These are phyloP conservation scores for Calonectria multiphialidica DNA, from an alignment of 2,329 filamentous ascomycete genomes.

Conservation along the genomic window DNA sequence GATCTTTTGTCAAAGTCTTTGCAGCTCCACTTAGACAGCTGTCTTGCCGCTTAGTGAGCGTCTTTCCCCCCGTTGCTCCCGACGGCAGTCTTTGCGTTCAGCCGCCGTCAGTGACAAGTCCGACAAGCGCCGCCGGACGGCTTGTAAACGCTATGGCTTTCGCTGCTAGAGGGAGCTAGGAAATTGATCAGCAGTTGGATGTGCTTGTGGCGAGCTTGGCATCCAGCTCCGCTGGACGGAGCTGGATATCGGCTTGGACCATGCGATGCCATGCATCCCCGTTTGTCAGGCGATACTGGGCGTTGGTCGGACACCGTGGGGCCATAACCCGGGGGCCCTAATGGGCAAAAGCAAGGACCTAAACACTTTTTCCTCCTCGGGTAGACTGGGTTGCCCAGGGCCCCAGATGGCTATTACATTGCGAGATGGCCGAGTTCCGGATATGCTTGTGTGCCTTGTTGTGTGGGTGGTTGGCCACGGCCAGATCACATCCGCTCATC, in stretches of 20 bases:
- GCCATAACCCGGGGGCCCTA: neutral
- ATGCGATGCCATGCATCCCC: slow-evolving; percentile 23
- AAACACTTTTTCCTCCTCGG: slow-evolving; percentile 8
- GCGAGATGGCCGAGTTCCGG: slow-evolving; percentile 25
- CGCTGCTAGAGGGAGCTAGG: neutral
- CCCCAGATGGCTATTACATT: slow-evolving; percentile 12
- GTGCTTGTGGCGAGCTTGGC: slow-evolving; percentile 25
- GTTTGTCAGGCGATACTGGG: slow-evolving; percentile 29
- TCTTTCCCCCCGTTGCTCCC: neutral
- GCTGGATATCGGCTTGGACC: slow-evolving; percentile 14
- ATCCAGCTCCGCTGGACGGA: slow-evolving; percentile 13
- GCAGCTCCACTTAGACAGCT: neutral
- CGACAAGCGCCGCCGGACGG: slow-evolving; percentile 1
- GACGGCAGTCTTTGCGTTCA: neutral
- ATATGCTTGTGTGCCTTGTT: slow-evolving; percentile 3
- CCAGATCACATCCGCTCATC: slow-evolving; percentile 15
- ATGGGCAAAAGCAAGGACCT: neutral
- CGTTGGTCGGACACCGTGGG: slow-evolving; percentile 20
- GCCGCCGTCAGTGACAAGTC: neutral
- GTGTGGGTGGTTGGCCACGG: neutral
- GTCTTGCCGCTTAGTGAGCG: neutral
- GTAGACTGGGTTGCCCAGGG: neutral
- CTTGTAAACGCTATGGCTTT: neutral
- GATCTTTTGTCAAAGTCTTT: neutral
- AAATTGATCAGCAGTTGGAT: slow-evolving; percentile 14